Evolutionary conservation across 2,329 filamentous ascomycete species (phyloP).

Genomic region (Simplicillium sp.): DNA sequence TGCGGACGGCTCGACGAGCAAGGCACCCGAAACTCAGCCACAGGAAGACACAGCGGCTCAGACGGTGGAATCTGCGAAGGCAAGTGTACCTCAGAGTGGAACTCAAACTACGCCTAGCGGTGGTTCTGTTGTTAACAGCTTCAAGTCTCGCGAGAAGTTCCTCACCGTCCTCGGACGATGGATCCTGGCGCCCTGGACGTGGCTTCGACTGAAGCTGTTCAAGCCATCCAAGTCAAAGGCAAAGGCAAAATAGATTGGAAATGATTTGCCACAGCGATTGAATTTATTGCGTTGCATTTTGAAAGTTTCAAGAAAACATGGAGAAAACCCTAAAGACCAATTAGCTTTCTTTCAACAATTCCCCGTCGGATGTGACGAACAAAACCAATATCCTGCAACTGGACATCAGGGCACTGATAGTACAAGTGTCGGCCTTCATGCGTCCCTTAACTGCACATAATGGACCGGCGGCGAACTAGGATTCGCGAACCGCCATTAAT

Average conservation of each 20-base stretch:
- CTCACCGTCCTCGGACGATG: constrained; percentile 2
- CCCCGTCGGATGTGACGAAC: not conserved
- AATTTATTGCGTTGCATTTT: not conserved
- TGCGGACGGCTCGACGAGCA: not conserved
- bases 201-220: constrained; percentile 2
- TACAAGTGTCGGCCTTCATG: too few species aligned
- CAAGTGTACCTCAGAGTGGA: not conserved
- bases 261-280: not conserved
- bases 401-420: too few species aligned
- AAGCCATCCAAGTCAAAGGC: constrained; percentile 3
- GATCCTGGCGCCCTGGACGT: constrained; percentile 6
- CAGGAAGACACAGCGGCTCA: not conserved
- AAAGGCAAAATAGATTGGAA: not conserved
- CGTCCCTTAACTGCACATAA: too few species aligned
- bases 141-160: constrained; percentile 4
- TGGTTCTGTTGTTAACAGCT: not conserved
- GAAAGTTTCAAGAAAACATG: not conserved
- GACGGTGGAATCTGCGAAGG: not conserved
- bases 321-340: not conserved
- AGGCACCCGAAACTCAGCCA: not conserved
- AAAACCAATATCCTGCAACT: too few species aligned
- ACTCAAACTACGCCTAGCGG: not conserved
- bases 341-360: not conserved
- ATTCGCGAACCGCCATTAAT: too few species aligned
- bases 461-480: too few species aligned